A percentile compares a stretch with the other conserved stretches of the same genome.
Conservation (phyloP, 495 filamentous ascomycete species). For the Melanomma pulvis-pyrius region DNA sequence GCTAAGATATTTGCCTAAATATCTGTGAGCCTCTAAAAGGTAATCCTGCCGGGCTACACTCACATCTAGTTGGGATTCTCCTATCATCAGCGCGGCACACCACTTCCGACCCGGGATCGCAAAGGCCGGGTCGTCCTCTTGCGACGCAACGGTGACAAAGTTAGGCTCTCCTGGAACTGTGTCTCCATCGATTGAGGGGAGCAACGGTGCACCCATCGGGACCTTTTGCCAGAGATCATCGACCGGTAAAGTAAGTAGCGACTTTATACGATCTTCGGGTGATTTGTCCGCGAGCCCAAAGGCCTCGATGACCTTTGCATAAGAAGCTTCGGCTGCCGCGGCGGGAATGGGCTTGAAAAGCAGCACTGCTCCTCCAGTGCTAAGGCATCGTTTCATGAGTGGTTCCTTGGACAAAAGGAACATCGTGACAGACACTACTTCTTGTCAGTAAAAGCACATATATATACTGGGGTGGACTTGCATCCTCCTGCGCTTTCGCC, state of each 20-base stretch:
- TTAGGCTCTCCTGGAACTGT: constrained; percentile 42
- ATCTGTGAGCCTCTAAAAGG: neutral
- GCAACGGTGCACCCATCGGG: constrained; percentile 37
- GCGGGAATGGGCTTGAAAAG: constrained; percentile 43
- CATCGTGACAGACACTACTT: constrained; percentile 44
- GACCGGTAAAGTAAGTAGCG: constrained; percentile 43
- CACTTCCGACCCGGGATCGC: constrained; percentile 32
- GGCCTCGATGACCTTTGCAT: constrained; percentile 44
- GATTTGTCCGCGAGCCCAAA: constrained; percentile 45
- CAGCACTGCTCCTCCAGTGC: constrained; percentile 49
- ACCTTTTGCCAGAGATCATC: constrained; percentile 45
- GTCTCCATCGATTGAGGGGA: constrained; percentile 47
- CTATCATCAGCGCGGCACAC: constrained; percentile 41
- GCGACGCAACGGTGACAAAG: constrained; percentile 27
- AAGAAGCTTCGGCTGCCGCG: constrained; percentile 46
- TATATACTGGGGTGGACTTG: neutral
- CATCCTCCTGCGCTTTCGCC: constrained; percentile 69
- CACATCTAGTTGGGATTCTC: constrained; percentile 32
- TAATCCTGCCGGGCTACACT: neutral
- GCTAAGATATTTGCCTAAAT: constrained; percentile 33
- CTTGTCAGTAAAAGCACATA: neutral
- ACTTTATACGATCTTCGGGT: constrained; percentile 45
- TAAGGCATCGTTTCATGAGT: constrained; percentile 51
- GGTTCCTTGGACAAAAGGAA: constrained; percentile 47
- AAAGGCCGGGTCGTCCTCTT: constrained; percentile 30